phyloP scores from a whole-genome alignment of 1,284 basidiomycete species.

The Naganishia sp. region DNA sequence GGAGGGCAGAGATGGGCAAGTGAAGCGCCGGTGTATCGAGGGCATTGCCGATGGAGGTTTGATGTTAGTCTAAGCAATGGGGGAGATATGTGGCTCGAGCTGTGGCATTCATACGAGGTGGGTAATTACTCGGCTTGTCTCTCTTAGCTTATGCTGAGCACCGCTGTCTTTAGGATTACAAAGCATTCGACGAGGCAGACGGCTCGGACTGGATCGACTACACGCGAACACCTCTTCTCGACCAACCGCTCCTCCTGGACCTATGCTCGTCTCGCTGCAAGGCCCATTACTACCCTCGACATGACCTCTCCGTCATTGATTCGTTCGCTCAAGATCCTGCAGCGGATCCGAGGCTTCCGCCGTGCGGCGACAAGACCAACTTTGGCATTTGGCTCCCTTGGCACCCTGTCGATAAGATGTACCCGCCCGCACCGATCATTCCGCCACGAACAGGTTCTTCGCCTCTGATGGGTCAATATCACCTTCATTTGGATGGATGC shows the following conservation, averaged over 20 bases:
- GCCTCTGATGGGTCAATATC: slow-evolving; percentile 22
- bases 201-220: slow-evolving; percentile 15
- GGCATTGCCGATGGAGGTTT: slow-evolving; percentile 22
- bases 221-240: slow-evolving; percentile 7
- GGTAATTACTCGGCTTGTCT: background rate
- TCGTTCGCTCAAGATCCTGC: background rate
- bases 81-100: slow-evolving; percentile 20
- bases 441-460: slow-evolving; percentile 10
- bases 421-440: slow-evolving; percentile 11
- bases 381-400: slow-evolving; percentile 9
- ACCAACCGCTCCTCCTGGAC: slow-evolving; percentile 36
- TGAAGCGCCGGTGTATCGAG: slow-evolving; percentile 11
- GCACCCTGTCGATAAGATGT: slow-evolving; percentile 3
- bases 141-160: background rate
- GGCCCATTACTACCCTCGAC: slow-evolving; percentile 9
- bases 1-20: slow-evolving; percentile 24
- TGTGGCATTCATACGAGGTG: slow-evolving; percentile 21
- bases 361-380: slow-evolving; percentile 7
- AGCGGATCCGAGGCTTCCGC: background rate
- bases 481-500: slow-evolving; percentile 4
- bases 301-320: slow-evolving; percentile 6
- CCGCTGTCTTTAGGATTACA: background rate
- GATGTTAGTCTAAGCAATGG: slow-evolving; percentile 28
- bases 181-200: slow-evolving; percentile 14
- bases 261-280: slow-evolving; percentile 26